phyloP scores from a whole-genome alignment of 148 eudicot genomes.

The Spergularia bocconei region DNA sequence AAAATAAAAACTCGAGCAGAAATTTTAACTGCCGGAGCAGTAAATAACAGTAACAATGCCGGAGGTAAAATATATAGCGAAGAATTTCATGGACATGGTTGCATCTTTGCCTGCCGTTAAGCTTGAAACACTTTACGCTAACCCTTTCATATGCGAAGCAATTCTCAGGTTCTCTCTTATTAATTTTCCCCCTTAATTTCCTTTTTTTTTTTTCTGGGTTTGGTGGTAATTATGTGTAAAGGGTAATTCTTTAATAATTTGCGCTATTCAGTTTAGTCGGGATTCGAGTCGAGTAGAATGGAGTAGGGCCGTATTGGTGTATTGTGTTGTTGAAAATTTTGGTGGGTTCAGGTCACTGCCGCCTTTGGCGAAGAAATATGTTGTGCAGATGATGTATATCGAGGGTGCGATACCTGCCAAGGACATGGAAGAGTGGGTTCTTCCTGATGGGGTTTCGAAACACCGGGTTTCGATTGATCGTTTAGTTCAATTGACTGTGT shows the following conservation, averaged over 20 bases:
- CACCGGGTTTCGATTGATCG: conserved; percentile 86
- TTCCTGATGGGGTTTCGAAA: conserved; percentile 76
- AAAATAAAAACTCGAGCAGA: too few relatives aligned
- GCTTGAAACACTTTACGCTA: conserved; percentile 76
- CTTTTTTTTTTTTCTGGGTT: background rate
- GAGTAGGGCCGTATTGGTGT: too few relatives aligned
- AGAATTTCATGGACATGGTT: conserved; percentile 98
- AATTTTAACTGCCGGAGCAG: too few relatives aligned
- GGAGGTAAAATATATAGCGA: conserved; percentile 76
- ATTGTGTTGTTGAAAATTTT: conserved; percentile 8
- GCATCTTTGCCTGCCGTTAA: conserved; percentile 84
- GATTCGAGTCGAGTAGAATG: too few relatives aligned
- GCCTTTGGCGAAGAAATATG: conserved; percentile 87
- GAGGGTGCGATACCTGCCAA: conserved; percentile 64
- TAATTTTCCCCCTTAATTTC: background rate
- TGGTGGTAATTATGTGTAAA: too few relatives aligned
- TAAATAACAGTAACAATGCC: conserved; percentile 43
- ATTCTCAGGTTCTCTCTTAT: conserved; percentile 58
- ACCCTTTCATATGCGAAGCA: conserved; percentile 91
- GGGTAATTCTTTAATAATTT: too few relatives aligned
- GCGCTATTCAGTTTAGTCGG: too few relatives aligned
- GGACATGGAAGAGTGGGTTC: conserved; percentile 85
- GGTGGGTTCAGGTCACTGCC: conserved; percentile 71
- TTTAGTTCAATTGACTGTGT: conserved; percentile 73
- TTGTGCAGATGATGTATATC: conserved; percentile 70